Percentiles rank a stretch among this genome's conserved stretches.
Evolutionary conservation across 2,329 filamentous ascomycete genomes (phyloP).

Genomic region (Clonostachys chloroleuca): DNA sequence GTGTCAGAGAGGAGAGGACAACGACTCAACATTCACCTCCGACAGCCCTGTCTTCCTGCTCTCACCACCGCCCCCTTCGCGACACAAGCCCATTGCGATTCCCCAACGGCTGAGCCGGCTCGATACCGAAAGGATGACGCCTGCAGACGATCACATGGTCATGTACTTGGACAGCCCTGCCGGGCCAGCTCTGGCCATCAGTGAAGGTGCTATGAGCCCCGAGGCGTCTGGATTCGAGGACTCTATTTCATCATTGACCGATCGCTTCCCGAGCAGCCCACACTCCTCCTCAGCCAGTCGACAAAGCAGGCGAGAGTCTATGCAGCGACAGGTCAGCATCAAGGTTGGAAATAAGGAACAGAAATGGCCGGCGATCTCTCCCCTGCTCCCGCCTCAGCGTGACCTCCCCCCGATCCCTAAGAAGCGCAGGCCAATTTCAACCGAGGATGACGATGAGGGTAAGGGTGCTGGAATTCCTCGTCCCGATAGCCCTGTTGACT

Average conservation of each 20-base stretch:
- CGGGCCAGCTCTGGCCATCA: constrained; percentile 1
- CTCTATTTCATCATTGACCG: no score
- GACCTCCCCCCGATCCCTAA: background rate
- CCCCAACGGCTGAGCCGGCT: background rate
- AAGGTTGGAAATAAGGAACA: background rate
- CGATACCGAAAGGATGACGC: background rate
- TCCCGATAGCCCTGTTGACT: constrained; percentile 25
- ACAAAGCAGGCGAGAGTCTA: background rate
- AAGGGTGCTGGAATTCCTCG: constrained; percentile 22
- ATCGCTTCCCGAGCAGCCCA: background rate
- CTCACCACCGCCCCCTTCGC: constrained; percentile 1
- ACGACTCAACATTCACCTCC: background rate
- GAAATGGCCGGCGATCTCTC: background rate
- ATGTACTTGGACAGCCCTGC: constrained; percentile 22
- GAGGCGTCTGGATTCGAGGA: background rate
- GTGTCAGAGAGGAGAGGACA: background rate
- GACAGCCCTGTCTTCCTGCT: background rate
- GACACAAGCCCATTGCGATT: background rate
- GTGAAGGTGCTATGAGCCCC: background rate
- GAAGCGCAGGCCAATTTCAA: background rate
- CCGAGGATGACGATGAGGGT: constrained; percentile 6
- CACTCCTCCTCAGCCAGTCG: background rate
- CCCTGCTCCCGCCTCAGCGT: background rate
- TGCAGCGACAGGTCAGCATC: background rate
- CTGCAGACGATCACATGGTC: constrained; percentile 16